Evolutionary conservation across 768 basidiomycete species (phyloP).

Genomic region (Chalciporus piperatus): DNA sequence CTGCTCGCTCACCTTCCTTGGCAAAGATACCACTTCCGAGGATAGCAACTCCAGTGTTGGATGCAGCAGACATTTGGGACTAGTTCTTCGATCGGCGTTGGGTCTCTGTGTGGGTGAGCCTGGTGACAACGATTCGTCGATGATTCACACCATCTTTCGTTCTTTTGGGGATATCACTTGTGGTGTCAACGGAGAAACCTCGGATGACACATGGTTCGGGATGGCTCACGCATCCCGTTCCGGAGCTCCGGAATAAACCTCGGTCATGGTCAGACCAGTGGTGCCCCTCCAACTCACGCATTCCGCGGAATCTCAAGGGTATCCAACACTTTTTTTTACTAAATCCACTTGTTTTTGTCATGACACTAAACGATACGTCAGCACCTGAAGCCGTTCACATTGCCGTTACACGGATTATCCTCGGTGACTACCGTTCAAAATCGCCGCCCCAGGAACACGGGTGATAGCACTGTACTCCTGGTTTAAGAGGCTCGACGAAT

Average conservation of each 20-base stretch:
- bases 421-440: slow-evolving; percentile 39
- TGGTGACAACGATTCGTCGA: no score
- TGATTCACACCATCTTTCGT: no score
- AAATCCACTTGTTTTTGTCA: not conserved
- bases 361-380: not conserved
- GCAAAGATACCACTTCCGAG: slow-evolving; percentile 82
- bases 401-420: slow-evolving; percentile 42
- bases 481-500: slow-evolving; percentile 37
- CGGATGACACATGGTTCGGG: not conserved
- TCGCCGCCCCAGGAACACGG: slow-evolving; percentile 28
- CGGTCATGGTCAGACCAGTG: not conserved
- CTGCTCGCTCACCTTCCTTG: slow-evolving; percentile 54
- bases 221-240: not conserved
- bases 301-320: not conserved
- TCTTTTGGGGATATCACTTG: not conserved
- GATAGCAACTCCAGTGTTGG: slow-evolving; percentile 59
- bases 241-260: not conserved
- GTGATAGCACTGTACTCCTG: slow-evolving; percentile 27
- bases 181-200: not conserved
- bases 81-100: not conserved
- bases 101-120: no score
- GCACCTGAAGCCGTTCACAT: not conserved
- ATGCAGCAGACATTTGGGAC: slow-evolving; percentile 38
- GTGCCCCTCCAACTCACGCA: no score
- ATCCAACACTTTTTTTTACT: not conserved